phyloP scores from a whole-genome alignment of 2,329 filamentous ascomycete genomes.

The Fusarium heterosporum region DNA sequence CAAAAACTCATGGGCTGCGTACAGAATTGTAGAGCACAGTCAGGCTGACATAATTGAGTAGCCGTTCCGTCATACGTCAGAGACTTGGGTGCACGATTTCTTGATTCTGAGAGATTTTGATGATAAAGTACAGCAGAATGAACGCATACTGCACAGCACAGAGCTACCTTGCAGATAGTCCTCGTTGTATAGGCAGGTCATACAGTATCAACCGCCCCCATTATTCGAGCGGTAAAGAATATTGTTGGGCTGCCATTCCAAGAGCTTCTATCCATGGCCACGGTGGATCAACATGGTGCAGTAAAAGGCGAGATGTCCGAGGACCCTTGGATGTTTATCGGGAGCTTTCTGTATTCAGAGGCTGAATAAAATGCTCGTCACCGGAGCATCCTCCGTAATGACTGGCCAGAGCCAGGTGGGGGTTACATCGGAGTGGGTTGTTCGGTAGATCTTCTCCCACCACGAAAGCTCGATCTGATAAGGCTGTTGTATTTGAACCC shows the following conservation, averaged over 20 bases:
- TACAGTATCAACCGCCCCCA: background rate
- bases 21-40: background rate
- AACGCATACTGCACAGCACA: background rate
- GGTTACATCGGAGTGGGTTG: conserved; percentile 18
- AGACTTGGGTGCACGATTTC: background rate
- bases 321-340: background rate
- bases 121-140: background rate
- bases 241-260: background rate
- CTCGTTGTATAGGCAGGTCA: background rate
- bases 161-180: background rate
- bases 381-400: conserved; percentile 1
- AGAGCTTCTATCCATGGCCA: background rate
- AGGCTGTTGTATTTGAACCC: conserved; percentile 13
- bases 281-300: background rate
- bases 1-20: background rate
- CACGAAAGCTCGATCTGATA: conserved; percentile 23
- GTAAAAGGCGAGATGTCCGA: conserved; percentile 2
- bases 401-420: background rate
- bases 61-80: background rate
- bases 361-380: background rate
- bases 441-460: conserved; percentile 24
- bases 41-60: background rate
- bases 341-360: background rate
- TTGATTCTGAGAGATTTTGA: background rate
- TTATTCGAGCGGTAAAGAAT: background rate